Conservation (phyloP, 2,329 filamentous ascomycete species). For the Monilinia polystroma region DNA sequence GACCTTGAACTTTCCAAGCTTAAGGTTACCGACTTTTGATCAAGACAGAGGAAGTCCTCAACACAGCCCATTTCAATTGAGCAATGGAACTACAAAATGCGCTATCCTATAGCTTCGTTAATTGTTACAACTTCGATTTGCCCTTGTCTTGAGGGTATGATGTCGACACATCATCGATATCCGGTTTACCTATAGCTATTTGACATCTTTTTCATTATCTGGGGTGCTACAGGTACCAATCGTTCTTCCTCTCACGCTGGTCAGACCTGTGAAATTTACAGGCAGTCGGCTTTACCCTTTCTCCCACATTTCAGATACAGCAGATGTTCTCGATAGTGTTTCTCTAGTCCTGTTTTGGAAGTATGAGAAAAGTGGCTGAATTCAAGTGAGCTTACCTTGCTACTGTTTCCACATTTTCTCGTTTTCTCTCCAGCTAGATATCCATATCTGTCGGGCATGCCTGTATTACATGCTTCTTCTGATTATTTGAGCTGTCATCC, state of each 20-base stretch:
- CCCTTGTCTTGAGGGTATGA: not conserved
- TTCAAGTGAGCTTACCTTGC: not conserved
- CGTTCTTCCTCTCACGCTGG: not conserved
- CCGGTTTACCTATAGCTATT: not conserved
- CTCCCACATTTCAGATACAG: not conserved
- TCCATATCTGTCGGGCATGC: not conserved
- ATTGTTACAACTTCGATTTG: not conserved
- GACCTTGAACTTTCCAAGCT: not conserved
- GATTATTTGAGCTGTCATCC: slow-evolving; percentile 2
- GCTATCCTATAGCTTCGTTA: not conserved
- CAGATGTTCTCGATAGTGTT: not conserved
- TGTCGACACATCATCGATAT: not conserved
- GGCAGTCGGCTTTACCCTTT: not conserved
- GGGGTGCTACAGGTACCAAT: not conserved
- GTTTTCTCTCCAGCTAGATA: too few relatives aligned
- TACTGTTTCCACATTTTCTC: not conserved
- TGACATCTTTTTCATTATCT: not conserved
- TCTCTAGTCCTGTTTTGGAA: not conserved
- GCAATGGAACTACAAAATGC: not conserved
- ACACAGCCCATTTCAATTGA: not conserved
- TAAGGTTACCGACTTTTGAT: not conserved
- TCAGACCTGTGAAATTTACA: not conserved
- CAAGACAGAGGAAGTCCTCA: not conserved
- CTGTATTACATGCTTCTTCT: not conserved
- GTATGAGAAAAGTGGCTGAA: slow-evolving; percentile 1